Evolutionary conservation across 805 yeast genomes (phyloP), one percentile per base, ranked within the genome.

Genomic region (Lipomyces spencermartinsiae): DNA sequence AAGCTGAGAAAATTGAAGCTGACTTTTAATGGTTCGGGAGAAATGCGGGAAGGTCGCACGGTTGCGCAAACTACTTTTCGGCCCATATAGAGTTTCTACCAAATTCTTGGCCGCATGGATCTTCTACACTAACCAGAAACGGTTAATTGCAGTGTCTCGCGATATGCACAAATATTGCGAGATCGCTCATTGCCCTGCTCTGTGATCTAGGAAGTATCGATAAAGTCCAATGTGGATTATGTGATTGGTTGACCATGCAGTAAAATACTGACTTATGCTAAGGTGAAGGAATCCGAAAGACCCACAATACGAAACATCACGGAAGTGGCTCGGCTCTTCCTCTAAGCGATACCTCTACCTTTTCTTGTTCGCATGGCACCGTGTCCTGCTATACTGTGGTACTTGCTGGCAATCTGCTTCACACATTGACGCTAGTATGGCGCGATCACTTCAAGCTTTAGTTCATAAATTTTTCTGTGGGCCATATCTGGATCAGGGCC

Each of bases 391-490:
- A 49, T 12, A 16, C 54, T 9, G 54, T 7, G 54, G 22, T 49
- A 12, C 54, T 49, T 49, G 54, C 54, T 49, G 54, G 25, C 54
- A 49, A 49, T 49, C 25, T 49, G 19, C 14, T 49, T 12, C 12
- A 14, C 14, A 22, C 54, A 49, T 49, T 49, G 54, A 49, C 54
- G 54, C 54, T 49, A 49, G 54, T 49, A 49, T 49, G 54, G 54
- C 54, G 54, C 54, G 14, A 49, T 49, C 54, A 49, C 54, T 49
- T 49, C 54, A 49, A 49, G 54, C 19, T 1, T 49, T 22, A 12
- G 54, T 3, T 39, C n/a, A 39, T 2, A 39, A 39, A 39, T 14
- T 39, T 39, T 39, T n/a, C n/a, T 2, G 2, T 39, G 49, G 12
- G 16, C 49, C 3, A 39, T 39, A 3, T 39, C 49, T 16, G 49